These are phyloP conservation scores for Salix arbutifolia DNA, from an alignment of 345 rosid species.

Conservation along the genomic window DNA sequence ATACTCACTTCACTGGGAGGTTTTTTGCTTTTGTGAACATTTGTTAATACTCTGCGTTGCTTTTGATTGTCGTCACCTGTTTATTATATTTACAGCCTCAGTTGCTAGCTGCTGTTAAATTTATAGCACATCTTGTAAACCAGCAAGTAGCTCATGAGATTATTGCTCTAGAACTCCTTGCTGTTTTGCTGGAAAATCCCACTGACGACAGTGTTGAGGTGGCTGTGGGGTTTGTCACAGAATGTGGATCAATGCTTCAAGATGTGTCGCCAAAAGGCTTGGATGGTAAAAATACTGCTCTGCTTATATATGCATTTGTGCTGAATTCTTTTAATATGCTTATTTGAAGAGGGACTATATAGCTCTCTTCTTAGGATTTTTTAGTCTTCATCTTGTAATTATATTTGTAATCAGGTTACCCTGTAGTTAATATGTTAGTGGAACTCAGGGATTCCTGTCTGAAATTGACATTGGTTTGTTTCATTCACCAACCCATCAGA, in stretches of 20 bases:
- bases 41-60: not conserved
- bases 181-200: constrained; percentile 70
- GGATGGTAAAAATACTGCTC: constrained; percentile 47
- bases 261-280: constrained; percentile 86
- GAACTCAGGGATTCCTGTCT: not conserved
- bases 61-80: not conserved
- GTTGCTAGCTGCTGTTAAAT: constrained; percentile 89
- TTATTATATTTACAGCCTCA: constrained; percentile 57
- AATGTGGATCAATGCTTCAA: constrained; percentile 89
- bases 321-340: not conserved
- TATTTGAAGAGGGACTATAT: not conserved
- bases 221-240: constrained; percentile 84
- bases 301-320: not conserved
- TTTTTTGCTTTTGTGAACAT: not conserved
- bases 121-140: constrained; percentile 89
- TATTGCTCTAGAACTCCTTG: constrained; percentile 71
- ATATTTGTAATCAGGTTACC: not conserved
- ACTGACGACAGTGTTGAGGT: constrained; percentile 96
- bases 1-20: not conserved
- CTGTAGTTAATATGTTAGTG: not conserved
- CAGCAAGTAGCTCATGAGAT: constrained; percentile 90
- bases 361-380: not conserved
- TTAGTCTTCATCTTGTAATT: not conserved
- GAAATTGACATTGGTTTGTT: not conserved
- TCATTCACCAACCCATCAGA: not conserved